Base-by-base conservation (phyloP, 2,329 filamentous ascomycete genomes). In the Exophiala sideris region DNA sequence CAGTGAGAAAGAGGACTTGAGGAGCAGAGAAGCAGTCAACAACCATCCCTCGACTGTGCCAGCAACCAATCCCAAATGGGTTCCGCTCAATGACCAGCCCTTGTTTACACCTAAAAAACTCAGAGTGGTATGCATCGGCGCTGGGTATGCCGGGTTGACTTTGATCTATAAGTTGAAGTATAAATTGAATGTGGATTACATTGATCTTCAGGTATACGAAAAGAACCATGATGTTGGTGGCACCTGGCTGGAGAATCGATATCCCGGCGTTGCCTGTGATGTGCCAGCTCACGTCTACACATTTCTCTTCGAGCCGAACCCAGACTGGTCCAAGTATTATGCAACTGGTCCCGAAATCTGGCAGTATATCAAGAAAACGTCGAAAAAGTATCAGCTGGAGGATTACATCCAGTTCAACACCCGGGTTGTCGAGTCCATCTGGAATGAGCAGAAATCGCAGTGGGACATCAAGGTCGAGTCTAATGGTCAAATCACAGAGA, bases 251-350 rank as follows among this genome's bases (percentile, higher is more conserved):
- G 69, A 68, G 66, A 68, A 66, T 44, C 57, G 61, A 20, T 71
- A 70, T 59, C 68, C 68, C 1, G 70, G 76, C 3, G 75, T 75
- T 14, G 50, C 50, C 38, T 21, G 47, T 60, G 85, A 88, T 65
- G 80, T 89, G 12, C 83, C 85, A 0, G 80, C 84, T 1, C 83
- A 87, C 65, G 14, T 38, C 10, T 54, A 54, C 45, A 39, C 35
- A 20, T 54, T 48, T 12, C 45, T 45, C 5, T 75, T 71, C 52
- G 69, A 70, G 7, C 71, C 71, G 2, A 74, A 74, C 33, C 70
- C 69, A 2, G 65, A 73, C 34, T 75, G 72, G 72, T 67, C 65
- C 1, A 65, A 70, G 8, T 70, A 72, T 32, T 76, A 72, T 48
- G 69, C 72, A 5, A 63, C 60, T 8, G 69, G 69, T 1, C 55